These are phyloP conservation scores for Leishmania mexicana DNA, from an alignment of 208 protist genomes.

Conservation along the genomic window DNA sequence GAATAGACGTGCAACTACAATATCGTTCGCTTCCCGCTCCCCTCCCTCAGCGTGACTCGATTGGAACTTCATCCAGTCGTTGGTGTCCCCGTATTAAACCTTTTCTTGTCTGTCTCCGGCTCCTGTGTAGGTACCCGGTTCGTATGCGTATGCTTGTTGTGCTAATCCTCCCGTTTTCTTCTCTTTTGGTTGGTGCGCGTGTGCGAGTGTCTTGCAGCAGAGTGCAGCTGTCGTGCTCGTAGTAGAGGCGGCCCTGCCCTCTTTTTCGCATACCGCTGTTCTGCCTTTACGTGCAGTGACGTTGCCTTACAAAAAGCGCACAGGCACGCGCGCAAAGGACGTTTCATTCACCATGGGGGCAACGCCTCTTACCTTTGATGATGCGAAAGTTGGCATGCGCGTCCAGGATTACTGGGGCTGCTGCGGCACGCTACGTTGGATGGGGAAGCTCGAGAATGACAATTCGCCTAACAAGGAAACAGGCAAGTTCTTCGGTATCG, in stretches of 20 bases:
- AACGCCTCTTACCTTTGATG: slow-evolving; percentile 21
- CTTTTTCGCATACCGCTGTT: neutral
- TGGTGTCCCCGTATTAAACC: neutral
- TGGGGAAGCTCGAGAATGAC: slow-evolving; percentile 64
- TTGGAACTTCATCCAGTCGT: neutral
- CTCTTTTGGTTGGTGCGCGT: neutral
- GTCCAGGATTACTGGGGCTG: slow-evolving; percentile 78
- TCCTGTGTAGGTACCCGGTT: no score
- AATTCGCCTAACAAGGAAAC: slow-evolving; percentile 45
- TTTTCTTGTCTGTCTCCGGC: neutral
- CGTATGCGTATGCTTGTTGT: neutral
- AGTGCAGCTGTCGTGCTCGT: neutral
- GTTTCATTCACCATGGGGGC: slow-evolving; percentile 4
- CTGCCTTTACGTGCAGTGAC: neutral
- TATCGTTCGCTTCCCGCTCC: neutral
- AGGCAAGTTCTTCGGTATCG: slow-evolving; percentile 58
- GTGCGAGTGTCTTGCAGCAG: neutral
- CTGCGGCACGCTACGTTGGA: slow-evolving; percentile 62
- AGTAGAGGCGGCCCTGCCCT: neutral
- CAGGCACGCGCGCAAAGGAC: neutral
- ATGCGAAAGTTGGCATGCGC: slow-evolving; percentile 65
- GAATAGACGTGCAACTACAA: neutral
- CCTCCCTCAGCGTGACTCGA: neutral
- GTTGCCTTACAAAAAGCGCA: neutral
- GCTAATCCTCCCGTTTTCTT: neutral